Percentiles rank a stretch among this genome's conserved stretches.
Evolutionary conservation across 805 yeast genomes (phyloP).

Genomic region (Kazachstania taianensis): DNA sequence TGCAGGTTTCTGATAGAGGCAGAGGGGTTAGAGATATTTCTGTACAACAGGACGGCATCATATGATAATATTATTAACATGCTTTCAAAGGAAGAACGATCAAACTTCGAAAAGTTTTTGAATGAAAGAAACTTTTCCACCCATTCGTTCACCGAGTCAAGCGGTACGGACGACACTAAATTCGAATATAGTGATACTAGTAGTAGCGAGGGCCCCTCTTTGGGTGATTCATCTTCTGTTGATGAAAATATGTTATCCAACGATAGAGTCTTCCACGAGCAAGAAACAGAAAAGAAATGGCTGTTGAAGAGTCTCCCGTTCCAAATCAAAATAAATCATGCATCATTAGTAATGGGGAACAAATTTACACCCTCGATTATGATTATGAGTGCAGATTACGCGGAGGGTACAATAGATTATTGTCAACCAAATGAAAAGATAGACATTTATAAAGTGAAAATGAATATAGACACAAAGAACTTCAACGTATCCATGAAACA

Average conservation of each 20-base stretch:
- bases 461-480: conserved; percentile 38
- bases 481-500: conserved; percentile 57
- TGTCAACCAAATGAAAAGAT: conserved; percentile 36
- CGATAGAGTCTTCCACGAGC: conserved; percentile 14
- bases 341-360: conserved; percentile 76
- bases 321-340: conserved; percentile 46
- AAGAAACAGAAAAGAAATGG: conserved; percentile 4
- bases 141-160: conserved; percentile 5
- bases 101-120: conserved; percentile 14
- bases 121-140: conserved; percentile 14
- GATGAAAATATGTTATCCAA: conserved; percentile 5
- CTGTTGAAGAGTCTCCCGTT: conserved; percentile 47
- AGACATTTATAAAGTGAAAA: conserved; percentile 47
- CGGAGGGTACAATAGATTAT: conserved; percentile 50
- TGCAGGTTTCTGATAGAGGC: conserved; percentile 47
- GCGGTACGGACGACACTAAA: not conserved
- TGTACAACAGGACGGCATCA: conserved; percentile 70
- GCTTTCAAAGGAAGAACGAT: conserved; percentile 18
- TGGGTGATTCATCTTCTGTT: too few relatives aligned
- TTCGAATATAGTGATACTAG: conserved; percentile 2
- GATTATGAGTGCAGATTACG: conserved; percentile 47
- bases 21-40: conserved; percentile 74
- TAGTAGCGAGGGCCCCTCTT: not conserved
- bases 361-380: conserved; percentile 62
- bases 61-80: conserved; percentile 52